Percentiles rank a stretch among this genome's conserved stretches.
phyloP scores from a whole-genome alignment of 106 monocot species.

The Phalaenopsis equestris region DNA sequence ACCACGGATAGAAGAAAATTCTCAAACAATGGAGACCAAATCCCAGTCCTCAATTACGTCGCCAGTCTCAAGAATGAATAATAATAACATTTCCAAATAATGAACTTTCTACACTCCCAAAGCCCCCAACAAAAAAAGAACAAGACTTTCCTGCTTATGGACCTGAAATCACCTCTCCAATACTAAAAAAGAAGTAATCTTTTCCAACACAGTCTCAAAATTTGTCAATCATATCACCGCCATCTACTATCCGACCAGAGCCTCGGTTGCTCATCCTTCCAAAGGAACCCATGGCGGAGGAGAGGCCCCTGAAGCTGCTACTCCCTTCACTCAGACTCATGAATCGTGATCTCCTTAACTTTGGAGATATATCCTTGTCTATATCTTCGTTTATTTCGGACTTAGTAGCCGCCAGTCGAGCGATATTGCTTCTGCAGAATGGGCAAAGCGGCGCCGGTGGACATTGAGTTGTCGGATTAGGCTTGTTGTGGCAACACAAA shows the following conservation, averaged over 20 bases:
- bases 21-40: neutral
- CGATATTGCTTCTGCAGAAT: slow-evolving; percentile 82
- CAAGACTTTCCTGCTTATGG: neutral
- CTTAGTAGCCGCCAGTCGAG: slow-evolving; percentile 49
- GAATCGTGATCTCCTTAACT: slow-evolving; percentile 35
- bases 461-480: slow-evolving; percentile 41
- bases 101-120: no score
- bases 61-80: neutral
- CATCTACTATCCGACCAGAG: slow-evolving; percentile 37
- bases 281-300: slow-evolving; percentile 65
- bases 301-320: slow-evolving; percentile 88
- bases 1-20: neutral
- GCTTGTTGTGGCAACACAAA: slow-evolving; percentile 90
- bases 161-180: neutral
- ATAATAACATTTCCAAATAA: neutral
- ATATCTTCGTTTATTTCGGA: slow-evolving; percentile 15
- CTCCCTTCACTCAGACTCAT: slow-evolving; percentile 63
- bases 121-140: neutral
- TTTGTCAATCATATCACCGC: slow-evolving; percentile 42
- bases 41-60: neutral
- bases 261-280: slow-evolving; percentile 43
- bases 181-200: neutral
- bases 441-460: slow-evolving; percentile 53
- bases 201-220: slow-evolving; percentile 9
- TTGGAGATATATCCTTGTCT: slow-evolving; percentile 23